Conservation (phyloP, 1,284 basidiomycete species). For the Caloboletus inedulis region DNA sequence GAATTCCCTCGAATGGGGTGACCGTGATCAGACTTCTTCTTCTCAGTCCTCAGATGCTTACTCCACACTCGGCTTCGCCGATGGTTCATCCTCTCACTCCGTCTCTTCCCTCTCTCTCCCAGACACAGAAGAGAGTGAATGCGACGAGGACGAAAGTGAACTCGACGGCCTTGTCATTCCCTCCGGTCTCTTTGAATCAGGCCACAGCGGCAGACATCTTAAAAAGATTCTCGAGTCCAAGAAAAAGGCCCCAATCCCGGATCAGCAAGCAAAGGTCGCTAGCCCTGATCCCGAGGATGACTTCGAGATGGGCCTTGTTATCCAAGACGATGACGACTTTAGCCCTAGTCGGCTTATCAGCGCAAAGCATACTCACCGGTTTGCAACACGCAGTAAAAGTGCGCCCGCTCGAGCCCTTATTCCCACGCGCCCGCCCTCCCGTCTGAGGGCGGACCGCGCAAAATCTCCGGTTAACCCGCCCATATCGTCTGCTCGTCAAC, state of each 20-base stretch:
- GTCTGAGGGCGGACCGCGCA: conserved; percentile 56
- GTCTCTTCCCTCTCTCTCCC: conserved; percentile 62
- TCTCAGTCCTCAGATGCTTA: conserved; percentile 82
- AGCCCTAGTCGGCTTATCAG: conserved; percentile 68
- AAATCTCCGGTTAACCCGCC: conserved; percentile 70
- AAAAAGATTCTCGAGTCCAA: conserved; percentile 72
- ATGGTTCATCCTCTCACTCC: conserved; percentile 67
- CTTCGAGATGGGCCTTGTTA: conserved; percentile 76
- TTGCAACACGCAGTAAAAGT: conserved; percentile 52
- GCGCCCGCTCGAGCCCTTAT: conserved; percentile 51
- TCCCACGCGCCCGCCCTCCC: conserved; percentile 55
- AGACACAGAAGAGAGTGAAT: conserved; percentile 67
- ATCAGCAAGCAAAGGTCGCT: conserved; percentile 49
- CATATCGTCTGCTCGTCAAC: conserved; percentile 58
- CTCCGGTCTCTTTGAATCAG: conserved; percentile 65
- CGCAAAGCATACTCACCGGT: conserved; percentile 48
- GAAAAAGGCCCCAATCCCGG: conserved; percentile 54
- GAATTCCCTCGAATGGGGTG: conserved; percentile 78
- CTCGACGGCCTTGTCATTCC: conserved; percentile 80
- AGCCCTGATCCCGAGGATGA: conserved; percentile 71
- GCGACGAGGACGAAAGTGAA: conserved; percentile 65
- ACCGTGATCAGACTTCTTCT: conserved; percentile 74
- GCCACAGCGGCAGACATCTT: conserved; percentile 61
- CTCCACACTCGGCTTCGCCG: conserved; percentile 70
- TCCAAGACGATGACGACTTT: conserved; percentile 75